These are phyloP conservation scores for Calonectria multiphialidica DNA, from an alignment of 2,329 filamentous ascomycete genomes.

Conservation along the genomic window DNA sequence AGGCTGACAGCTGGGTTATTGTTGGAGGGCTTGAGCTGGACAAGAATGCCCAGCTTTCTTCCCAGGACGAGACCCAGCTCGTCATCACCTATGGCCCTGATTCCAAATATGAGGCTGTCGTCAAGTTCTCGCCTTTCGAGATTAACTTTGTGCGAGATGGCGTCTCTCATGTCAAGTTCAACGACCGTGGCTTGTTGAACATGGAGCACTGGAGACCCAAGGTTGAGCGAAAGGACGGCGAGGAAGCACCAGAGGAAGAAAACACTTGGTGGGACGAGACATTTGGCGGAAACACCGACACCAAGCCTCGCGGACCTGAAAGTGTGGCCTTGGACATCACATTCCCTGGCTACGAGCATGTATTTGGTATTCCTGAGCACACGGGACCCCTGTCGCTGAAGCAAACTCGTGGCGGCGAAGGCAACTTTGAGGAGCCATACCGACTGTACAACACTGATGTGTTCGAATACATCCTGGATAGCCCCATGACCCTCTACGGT, in stretches of 20 bases:
- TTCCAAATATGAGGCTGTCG: slow-evolving; percentile 82
- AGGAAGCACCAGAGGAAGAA: slow-evolving; percentile 76
- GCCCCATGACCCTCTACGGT: slow-evolving; percentile 98
- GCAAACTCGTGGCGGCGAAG: slow-evolving; percentile 89
- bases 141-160: slow-evolving; percentile 91
- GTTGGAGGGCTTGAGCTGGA: slow-evolving; percentile 84
- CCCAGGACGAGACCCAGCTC: slow-evolving; percentile 74
- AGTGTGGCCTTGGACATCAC: slow-evolving; percentile 91
- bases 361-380: slow-evolving; percentile 95
- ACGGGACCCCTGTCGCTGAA: slow-evolving; percentile 88
- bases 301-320: slow-evolving; percentile 94
- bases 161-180: slow-evolving; percentile 85
- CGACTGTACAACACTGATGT: slow-evolving; percentile 96
- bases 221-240: slow-evolving; percentile 73
- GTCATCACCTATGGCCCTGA: slow-evolving; percentile 85
- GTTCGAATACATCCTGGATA: slow-evolving; percentile 97
- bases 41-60: slow-evolving; percentile 75
- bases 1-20: slow-evolving; percentile 86
- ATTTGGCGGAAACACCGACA: slow-evolving; percentile 95
- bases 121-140: slow-evolving; percentile 85
- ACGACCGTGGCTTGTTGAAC: slow-evolving; percentile 90
- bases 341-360: slow-evolving; percentile 91
- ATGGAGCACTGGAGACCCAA: slow-evolving; percentile 96
- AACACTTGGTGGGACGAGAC: slow-evolving; percentile 98
- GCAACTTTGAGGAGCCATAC: slow-evolving; percentile 90